These are phyloP conservation scores for Balakata baccata DNA, from an alignment of 345 rosid genomes.

Conservation along the genomic window DNA sequence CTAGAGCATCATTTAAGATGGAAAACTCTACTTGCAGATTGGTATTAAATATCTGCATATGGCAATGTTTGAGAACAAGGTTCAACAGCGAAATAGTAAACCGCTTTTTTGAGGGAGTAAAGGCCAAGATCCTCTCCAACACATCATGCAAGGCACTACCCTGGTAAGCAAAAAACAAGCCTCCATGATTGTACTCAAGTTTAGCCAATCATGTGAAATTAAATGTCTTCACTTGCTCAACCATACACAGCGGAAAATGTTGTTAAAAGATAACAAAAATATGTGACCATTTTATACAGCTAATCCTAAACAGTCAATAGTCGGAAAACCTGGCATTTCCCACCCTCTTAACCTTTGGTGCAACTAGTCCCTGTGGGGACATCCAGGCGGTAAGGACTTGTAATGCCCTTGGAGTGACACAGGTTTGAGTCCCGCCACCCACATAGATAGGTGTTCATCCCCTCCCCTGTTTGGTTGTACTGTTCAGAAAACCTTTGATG, in stretches of 20 bases:
- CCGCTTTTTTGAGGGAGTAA: conserved; percentile 36
- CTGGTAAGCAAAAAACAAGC: conserved; percentile 33
- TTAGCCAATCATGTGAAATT: conserved; percentile 1
- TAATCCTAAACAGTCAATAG: not conserved
- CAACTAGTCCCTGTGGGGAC: not conserved
- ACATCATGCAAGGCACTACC: conserved; percentile 66
- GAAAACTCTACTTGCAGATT: conserved; percentile 53
- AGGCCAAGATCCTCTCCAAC: conserved; percentile 47
- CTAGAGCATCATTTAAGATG: conserved; percentile 36
- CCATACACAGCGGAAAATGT: not conserved
- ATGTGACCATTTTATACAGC: not conserved
- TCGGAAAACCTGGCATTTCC: not conserved
- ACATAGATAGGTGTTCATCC: too few relatives aligned
- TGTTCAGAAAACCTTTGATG: not conserved
- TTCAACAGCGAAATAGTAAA: conserved; percentile 50
- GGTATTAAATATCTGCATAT: conserved; percentile 39
- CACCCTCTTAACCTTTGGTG: not conserved
- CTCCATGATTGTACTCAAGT: conserved; percentile 4
- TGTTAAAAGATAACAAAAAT: not conserved
- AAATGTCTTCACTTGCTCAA: conserved; percentile 4
- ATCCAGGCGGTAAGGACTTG: too few relatives aligned
- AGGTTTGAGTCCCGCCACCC: too few relatives aligned
- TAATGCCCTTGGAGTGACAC: too few relatives aligned
- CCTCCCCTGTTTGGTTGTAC: too few relatives aligned
- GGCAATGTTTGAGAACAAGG: conserved; percentile 60